These are phyloP conservation scores for Iberis amara DNA, from an alignment of 441 rosid species.

Conservation along the genomic window DNA sequence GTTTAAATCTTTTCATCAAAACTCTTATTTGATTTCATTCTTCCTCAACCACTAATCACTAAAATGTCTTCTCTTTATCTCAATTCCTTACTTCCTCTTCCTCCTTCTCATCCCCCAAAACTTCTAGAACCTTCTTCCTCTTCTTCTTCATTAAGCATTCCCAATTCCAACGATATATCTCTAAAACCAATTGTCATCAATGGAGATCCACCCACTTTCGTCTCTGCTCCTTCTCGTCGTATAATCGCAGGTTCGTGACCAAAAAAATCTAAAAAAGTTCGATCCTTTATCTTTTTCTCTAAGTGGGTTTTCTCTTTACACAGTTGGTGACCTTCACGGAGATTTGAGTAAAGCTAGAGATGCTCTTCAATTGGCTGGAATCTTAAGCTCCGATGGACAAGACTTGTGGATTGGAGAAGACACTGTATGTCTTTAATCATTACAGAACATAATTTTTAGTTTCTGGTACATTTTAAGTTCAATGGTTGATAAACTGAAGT, in stretches of 20 bases:
- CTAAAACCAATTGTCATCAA: constrained; percentile 59
- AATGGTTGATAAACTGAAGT: too few relatives aligned
- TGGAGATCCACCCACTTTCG: constrained; percentile 84
- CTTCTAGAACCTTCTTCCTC: constrained; percentile 36
- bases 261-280: not conserved
- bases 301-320: constrained; percentile 3
- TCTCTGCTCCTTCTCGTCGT: constrained; percentile 89
- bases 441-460: constrained; percentile 4
- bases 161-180: constrained; percentile 23
- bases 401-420: constrained; percentile 76
- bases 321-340: constrained; percentile 91
- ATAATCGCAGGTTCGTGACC: constrained; percentile 59
- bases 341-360: constrained; percentile 71
- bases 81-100: constrained; percentile 45
- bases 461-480: too few relatives aligned
- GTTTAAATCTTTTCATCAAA: constrained; percentile 16
- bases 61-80: constrained; percentile 62
- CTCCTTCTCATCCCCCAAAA: constrained; percentile 41
- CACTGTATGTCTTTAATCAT: constrained; percentile 40
- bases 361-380: constrained; percentile 78
- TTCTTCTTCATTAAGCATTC: constrained; percentile 31
- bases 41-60: constrained; percentile 7
- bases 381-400: constrained; percentile 62
- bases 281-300: constrained; percentile 10
- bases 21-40: constrained; percentile 20